A percentile compares a stretch with the other conserved stretches of the same genome.
phyloP scores from a whole-genome alignment of 2,329 filamentous ascomycete species.

The Pseudohalonectria lignicola region DNA sequence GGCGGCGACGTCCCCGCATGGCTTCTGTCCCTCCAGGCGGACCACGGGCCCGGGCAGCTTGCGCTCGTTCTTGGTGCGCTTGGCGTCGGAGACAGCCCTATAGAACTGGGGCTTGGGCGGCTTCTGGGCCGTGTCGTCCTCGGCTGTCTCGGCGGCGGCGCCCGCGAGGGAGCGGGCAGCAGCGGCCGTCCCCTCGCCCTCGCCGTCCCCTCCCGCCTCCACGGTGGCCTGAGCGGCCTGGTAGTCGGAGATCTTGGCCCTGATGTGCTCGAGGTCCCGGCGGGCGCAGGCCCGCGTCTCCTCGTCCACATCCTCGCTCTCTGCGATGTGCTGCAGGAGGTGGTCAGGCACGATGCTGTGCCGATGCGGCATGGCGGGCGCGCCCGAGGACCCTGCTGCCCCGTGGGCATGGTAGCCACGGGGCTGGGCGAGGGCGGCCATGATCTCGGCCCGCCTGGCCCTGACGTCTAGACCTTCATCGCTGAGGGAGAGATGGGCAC shows the following conservation, averaged over 20 bases:
- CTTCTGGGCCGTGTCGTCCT: conserved; percentile 2
- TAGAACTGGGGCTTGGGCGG: conserved; percentile 14
- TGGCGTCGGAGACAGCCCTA: conserved; percentile 32
- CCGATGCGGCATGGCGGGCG: neutral
- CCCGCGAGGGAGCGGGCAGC: conserved; percentile 10
- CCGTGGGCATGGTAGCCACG: neutral
- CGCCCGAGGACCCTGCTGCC: neutral
- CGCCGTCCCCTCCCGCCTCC: too few relatives aligned
- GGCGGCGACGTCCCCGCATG: conserved; percentile 26
- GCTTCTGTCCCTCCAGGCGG: conserved; percentile 29
- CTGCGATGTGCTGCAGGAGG: conserved; percentile 1
- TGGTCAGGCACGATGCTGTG: conserved; percentile 3
- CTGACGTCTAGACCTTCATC: neutral
- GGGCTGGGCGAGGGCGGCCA: neutral
- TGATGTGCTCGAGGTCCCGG: conserved; percentile 22
- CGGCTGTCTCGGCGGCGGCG: conserved; percentile 3
- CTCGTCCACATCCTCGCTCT: conserved; percentile 1
- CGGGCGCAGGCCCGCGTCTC: neutral
- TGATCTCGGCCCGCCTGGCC: neutral
- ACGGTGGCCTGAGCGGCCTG: conserved; percentile 15
- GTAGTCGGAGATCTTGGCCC: conserved; percentile 17
- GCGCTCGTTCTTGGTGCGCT: conserved; percentile 22
- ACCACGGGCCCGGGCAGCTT: conserved; percentile 29
- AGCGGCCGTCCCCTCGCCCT: conserved; percentile 5
- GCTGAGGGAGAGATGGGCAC: conserved; percentile 3